Evolutionary conservation across 2,329 filamentous ascomycete genomes (phyloP), one percentile per base, ranked within the genome.

Genomic region (Aspergillus quadrilineatus): DNA sequence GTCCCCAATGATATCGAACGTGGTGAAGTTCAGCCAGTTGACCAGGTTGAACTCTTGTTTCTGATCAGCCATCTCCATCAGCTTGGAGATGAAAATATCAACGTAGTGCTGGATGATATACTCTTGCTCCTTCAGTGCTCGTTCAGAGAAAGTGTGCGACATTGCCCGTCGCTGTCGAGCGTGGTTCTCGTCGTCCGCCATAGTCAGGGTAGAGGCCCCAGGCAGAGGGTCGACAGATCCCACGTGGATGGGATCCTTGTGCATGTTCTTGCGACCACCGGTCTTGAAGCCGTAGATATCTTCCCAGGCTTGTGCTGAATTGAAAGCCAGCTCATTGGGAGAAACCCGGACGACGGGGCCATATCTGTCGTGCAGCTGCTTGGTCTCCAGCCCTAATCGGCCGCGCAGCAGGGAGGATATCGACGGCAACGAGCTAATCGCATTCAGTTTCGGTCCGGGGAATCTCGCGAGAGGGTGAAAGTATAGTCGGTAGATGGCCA

Each of bases 321-420:
- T 63, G 61, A 76, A 73, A 54, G 68, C 65, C 8, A 76, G 63
- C 57, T 74, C 68, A 10, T 70, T 66, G 0, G 71, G 73, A 1
- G 67, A 63, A 8, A 75, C 60, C 6, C 71, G 68, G 2, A 76
- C 63, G 3, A 71, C 55, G 6, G 64, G 61, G 7, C 72, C 72
- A 46, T 75, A 73, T 42, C 61, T 55, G 10, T 63, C 51, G 45
- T 73, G 71, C 3, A 46, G 60, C 37, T 58, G 41, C 12, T 48
- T 50, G 26, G 56, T 50, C 14, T 36, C 12, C 4, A 58, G 36
- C 5, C 52, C 53, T 4, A 60, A 42, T 17, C 56, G 37, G 15
- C 63, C 61, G 22, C 39, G 28, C 8, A 59, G 15, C 4, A 60
- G 45, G 5, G 48, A 36, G 15, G 42, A 39, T 9, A 57, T 39